Evolutionary conservation across 495 filamentous ascomycete genomes (phyloP).

Genomic region (Aspergillus baeticus): DNA sequence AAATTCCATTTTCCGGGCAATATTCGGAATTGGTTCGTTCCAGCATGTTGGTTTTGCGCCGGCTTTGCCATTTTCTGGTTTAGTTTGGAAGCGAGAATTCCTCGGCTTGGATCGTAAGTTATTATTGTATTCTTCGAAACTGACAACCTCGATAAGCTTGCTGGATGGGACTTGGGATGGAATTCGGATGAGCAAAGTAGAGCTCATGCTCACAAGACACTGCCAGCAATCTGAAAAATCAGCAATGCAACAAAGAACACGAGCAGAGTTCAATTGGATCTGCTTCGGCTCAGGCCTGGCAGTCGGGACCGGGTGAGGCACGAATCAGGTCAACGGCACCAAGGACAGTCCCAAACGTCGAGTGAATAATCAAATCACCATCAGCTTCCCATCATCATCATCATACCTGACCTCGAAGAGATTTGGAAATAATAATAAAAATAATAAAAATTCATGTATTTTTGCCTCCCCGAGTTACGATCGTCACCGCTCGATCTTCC

Average conservation of each 20-base stretch:
- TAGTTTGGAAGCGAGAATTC: constrained; percentile 3
- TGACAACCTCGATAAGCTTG: too few relatives aligned
- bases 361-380: constrained; percentile 10
- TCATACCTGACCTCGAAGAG: neutral
- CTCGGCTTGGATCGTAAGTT: constrained; percentile 8
- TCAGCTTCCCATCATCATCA: neutral
- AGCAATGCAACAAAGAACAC: neutral
- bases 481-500: constrained; percentile 31
- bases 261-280: constrained; percentile 4
- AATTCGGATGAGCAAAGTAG: neutral
- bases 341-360: constrained; percentile 20
- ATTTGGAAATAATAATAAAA: constrained; percentile 1
- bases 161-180: too few relatives aligned
- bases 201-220: neutral
- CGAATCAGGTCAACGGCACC: constrained; percentile 22
- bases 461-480: constrained; percentile 38
- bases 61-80: constrained; percentile 22
- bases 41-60: constrained; percentile 8
- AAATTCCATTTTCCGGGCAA: constrained; percentile 19
- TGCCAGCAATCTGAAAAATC: neutral
- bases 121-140: constrained; percentile 8
- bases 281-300: constrained; percentile 20
- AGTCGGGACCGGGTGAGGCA: constrained; percentile 23
- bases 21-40: constrained; percentile 22
- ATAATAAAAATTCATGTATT: constrained; percentile 7